These are phyloP conservation scores for Calendula officinalis DNA, from an alignment of 129 eudicot species.

Conservation along the genomic window DNA sequence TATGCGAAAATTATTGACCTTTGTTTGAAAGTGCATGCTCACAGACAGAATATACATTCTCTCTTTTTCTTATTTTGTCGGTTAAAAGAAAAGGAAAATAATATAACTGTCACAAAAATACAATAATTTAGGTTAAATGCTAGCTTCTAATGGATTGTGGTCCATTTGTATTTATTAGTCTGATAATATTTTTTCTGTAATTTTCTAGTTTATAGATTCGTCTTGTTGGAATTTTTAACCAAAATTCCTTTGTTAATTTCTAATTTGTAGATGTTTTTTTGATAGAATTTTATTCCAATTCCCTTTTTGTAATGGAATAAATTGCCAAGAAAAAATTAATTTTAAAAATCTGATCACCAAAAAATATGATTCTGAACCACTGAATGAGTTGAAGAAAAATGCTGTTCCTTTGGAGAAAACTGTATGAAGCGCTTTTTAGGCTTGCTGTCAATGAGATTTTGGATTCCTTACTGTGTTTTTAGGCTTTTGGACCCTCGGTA, in stretches of 20 bases:
- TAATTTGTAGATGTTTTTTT: background rate
- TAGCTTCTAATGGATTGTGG: background rate
- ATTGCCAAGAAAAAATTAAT: background rate
- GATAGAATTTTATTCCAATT: background rate
- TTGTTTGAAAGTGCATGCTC: constrained; percentile 24
- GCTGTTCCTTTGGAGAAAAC: background rate
- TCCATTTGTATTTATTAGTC: background rate
- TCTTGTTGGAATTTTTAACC: background rate
- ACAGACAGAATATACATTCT: too few relatives aligned
- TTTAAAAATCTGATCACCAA: background rate
- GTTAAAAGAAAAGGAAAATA: background rate
- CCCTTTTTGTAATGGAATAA: background rate
- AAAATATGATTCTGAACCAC: background rate
- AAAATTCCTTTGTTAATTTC: background rate
- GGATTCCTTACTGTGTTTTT: background rate
- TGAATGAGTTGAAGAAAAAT: background rate
- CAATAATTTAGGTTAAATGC: background rate
- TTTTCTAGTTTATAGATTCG: constrained; percentile 8
- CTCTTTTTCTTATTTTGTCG: background rate
- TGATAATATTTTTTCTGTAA: background rate
- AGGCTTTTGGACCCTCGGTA: background rate
- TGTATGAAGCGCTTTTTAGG: background rate
- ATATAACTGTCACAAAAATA: background rate
- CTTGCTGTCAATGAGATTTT: background rate
- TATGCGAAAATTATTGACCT: background rate